Evolutionary conservation across 768 basidiomycete genomes (phyloP).

Genomic region (Termitomyces sp.): DNA sequence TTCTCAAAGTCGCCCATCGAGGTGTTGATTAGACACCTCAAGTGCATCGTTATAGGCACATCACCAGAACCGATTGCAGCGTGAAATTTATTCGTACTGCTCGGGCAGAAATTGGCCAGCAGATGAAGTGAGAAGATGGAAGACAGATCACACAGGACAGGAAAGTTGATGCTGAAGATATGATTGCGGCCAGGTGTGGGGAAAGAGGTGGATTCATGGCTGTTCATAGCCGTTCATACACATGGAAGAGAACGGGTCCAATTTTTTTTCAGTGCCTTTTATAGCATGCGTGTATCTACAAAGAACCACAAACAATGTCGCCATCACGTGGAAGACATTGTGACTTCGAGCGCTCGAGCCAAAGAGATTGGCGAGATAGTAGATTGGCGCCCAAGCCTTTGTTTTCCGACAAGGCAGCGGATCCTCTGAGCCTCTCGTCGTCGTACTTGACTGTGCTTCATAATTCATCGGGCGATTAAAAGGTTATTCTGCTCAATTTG

Average conservation of each 20-base stretch:
- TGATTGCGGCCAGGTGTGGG: background rate
- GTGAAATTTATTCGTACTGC: constrained; percentile 54
- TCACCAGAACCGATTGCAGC: constrained; percentile 82
- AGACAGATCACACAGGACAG: constrained; percentile 1
- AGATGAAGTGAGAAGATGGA: constrained; percentile 5
- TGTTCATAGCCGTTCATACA: too few species aligned
- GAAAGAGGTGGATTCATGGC: background rate
- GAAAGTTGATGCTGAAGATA: background rate
- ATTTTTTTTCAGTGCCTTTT: background rate
- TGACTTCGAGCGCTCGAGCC: background rate
- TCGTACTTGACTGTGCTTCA: too few species aligned
- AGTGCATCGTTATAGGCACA: constrained; percentile 57
- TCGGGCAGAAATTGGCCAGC: constrained; percentile 76
- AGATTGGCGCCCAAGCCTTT: background rate
- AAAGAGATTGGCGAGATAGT: background rate
- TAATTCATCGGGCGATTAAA: background rate
- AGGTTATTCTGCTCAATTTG: background rate
- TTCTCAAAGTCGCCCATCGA: constrained; percentile 46
- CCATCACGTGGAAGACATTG: constrained; percentile 10
- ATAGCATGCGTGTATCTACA: background rate
- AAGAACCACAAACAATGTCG: constrained; percentile 6
- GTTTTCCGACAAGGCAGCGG: background rate
- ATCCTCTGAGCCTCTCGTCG: background rate
- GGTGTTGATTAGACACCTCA: constrained; percentile 54
- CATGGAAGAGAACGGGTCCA: background rate